Conservation (phyloP, 345 rosid species). For the Rhodomyrtus tomentosa region DNA sequence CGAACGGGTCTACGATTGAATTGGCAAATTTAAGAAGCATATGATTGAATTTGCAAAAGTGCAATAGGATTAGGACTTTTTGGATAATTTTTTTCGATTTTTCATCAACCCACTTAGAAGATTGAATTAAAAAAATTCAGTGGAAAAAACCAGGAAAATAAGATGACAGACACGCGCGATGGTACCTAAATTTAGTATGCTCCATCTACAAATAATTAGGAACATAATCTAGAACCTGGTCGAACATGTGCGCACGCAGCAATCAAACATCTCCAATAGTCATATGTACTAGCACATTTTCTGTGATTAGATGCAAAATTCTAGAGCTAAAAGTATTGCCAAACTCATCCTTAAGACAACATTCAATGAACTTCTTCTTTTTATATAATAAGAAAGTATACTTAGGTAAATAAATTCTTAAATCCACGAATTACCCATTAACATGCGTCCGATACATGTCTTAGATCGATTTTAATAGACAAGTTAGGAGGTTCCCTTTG, state of each 20-base stretch:
- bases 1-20: too few species aligned
- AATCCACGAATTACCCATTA: background rate
- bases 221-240: background rate
- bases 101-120: background rate
- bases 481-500: background rate
- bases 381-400: background rate
- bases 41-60: too few species aligned
- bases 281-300: background rate
- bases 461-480: background rate
- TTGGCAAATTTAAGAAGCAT: too few species aligned
- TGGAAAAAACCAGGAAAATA: background rate
- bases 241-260: background rate
- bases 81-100: too few species aligned
- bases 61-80: too few species aligned
- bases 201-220: background rate
- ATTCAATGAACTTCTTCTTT: background rate
- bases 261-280: background rate
- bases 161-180: background rate
- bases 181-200: background rate
- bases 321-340: background rate
- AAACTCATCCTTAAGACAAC: background rate
- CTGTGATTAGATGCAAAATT: background rate
- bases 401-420: background rate
- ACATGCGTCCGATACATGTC: background rate
- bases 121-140: background rate